Evolutionary conservation across 768 basidiomycete species (phyloP).

Genomic region (Leucocoprinus leucothites): DNA sequence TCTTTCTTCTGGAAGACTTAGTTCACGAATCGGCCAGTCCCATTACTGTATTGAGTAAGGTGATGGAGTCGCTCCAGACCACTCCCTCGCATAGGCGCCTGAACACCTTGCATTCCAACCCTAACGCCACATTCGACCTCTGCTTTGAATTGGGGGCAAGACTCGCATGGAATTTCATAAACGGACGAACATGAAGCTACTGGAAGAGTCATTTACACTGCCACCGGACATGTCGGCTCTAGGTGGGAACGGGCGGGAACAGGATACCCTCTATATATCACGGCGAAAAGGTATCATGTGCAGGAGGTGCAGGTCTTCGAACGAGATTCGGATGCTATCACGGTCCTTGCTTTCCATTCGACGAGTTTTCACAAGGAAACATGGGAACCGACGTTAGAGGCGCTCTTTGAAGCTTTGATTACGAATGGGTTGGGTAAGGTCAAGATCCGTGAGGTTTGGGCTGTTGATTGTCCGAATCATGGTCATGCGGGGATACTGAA

Average conservation of each 20-base stretch:
- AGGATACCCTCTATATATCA: slow-evolving; percentile 44
- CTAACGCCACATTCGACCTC: not conserved
- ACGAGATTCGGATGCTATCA: slow-evolving; percentile 38
- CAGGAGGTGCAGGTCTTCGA: slow-evolving; percentile 32
- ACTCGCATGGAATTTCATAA: not conserved
- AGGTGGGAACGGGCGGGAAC: not conserved
- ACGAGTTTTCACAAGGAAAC: slow-evolving; percentile 77
- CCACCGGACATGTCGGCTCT: slow-evolving; percentile 10
- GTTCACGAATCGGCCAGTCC: not conserved
- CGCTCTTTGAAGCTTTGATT: slow-evolving; percentile 36
- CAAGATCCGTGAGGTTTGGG: slow-evolving; percentile 60
- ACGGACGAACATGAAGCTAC: not conserved
- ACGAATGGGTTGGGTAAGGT: slow-evolving; percentile 13
- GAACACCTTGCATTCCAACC: not conserved
- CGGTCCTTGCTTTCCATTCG: slow-evolving; percentile 61
- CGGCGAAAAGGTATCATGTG: slow-evolving; percentile 57
- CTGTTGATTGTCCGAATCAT: slow-evolving; percentile 72
- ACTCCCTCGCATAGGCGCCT: no score
- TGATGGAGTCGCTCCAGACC: not conserved
- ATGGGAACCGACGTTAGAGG: slow-evolving; percentile 59
- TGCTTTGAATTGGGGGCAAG: not conserved
- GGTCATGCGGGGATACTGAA: slow-evolving; percentile 60
- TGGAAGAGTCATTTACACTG: slow-evolving; percentile 8
- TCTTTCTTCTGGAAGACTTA: no score
- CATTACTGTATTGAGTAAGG: not conserved